Evolutionary conservation across 805 yeast genomes (phyloP), one percentile per base, ranked within the genome.

Genomic region (Ogataea polymorpha): DNA sequence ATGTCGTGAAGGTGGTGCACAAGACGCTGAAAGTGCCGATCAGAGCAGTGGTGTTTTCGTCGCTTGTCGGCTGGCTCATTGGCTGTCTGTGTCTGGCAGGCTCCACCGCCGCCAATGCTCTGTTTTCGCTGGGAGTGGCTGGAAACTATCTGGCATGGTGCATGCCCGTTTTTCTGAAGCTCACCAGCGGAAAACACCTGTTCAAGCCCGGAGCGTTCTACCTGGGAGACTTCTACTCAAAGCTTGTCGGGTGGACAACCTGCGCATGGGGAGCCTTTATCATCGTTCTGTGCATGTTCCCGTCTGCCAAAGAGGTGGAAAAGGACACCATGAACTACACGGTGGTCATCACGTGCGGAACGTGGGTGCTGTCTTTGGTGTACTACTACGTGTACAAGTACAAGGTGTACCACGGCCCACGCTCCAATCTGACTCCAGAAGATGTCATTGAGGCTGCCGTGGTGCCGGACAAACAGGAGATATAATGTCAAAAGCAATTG

Each of bases 121-220:
- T 83, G 33, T 83, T 82, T 64, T 74, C 85, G 1, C 66, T 82
- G 29, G 75, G 75, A 24, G 74, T 80, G 45, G 75, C 82, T 8
- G 82, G 86, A 42, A 78, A 80, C 56, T 73, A 75, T 50, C 61
- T 80, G 20, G 77, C 86, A 3, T 77, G 86, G 85, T 68, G 76
- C 37, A 65, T 70, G 32, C 88, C 89, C 16, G 72, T 79, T 18
- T 65, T 76, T 37, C 62, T 79, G 42, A 67, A 77, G 39, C 63
- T 77, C 36, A 72, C 80, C 1, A 65, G 66, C 26, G 80, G 80
- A 26, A 65, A 65, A 39, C 61, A 64, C 10, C 64, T 74, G 33
- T 80, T 80, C 51, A 66, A 56, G 11, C 87, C 87, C 2, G 93
- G 91, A 4, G 77, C 79, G 5, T 83, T 83, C 56, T 74, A 77